Conservation (phyloP, 192 early-diverging fungal species). For the Umbelopsis ramanniana region DNA sequence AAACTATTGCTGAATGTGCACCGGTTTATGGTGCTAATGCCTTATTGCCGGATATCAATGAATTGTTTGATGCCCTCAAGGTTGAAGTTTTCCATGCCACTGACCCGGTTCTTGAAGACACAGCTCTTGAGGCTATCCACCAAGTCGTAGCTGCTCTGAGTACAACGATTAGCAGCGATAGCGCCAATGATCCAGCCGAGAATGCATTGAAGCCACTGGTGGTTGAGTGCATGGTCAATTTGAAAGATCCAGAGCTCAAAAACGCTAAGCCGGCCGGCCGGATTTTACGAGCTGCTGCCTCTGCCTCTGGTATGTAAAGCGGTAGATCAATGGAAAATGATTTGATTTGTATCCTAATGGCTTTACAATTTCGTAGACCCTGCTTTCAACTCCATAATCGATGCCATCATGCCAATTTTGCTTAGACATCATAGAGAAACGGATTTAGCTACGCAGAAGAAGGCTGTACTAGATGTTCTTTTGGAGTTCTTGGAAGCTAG, state of each 20-base stretch:
- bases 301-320: slow-evolving; percentile 54
- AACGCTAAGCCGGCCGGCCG: slow-evolving; percentile 68
- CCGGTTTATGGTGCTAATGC: slow-evolving; percentile 75
- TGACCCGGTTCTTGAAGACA: slow-evolving; percentile 67
- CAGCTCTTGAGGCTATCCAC: slow-evolving; percentile 66
- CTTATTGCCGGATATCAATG: slow-evolving; percentile 68
- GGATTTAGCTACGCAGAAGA: slow-evolving; percentile 61
- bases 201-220: slow-evolving; percentile 55
- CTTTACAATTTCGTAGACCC: slow-evolving; percentile 51
- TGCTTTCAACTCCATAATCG: slow-evolving; percentile 60
- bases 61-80: slow-evolving; percentile 75
- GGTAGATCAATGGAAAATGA: not conserved
- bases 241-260: slow-evolving; percentile 69
- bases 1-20: slow-evolving; percentile 80
- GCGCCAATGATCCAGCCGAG: slow-evolving; percentile 51
- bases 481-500: slow-evolving; percentile 75
- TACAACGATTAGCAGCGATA: slow-evolving; percentile 46
- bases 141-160: slow-evolving; percentile 70
- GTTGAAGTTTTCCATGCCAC: slow-evolving; percentile 81
- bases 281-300: slow-evolving; percentile 66
- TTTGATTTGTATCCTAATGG: slow-evolving; percentile 8
- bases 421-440: slow-evolving; percentile 61
- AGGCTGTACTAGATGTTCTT: slow-evolving; percentile 71
- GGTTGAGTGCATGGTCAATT: slow-evolving; percentile 60
- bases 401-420: slow-evolving; percentile 65